phyloP scores from a whole-genome alignment of 2,329 filamentous ascomycete species.

The Pseudogymnoascus sp. region DNA sequence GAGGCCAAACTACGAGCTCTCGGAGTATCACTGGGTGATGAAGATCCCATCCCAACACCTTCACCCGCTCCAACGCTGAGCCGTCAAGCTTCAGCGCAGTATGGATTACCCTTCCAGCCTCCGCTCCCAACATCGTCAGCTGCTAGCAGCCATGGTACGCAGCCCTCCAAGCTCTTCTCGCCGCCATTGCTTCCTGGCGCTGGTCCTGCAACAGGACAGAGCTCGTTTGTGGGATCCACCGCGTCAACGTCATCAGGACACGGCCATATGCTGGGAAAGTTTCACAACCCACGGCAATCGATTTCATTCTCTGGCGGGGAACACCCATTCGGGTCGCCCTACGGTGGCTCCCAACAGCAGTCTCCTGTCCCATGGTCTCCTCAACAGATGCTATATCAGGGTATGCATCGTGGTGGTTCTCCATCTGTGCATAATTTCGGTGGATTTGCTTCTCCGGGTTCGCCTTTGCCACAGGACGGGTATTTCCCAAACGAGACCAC shows the following conservation, averaged over 20 bases:
- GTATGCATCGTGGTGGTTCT: constrained; percentile 51
- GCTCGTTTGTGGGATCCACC: constrained; percentile 56
- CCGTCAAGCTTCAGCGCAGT: constrained; percentile 64
- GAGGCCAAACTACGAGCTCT: constrained; percentile 90
- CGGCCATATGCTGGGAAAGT: constrained; percentile 46
- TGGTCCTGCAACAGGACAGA: constrained; percentile 53
- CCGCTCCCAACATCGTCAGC: constrained; percentile 74
- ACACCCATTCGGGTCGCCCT: constrained; percentile 55
- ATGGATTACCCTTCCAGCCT: constrained; percentile 75
- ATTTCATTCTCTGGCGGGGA: constrained; percentile 57
- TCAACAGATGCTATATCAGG: constrained; percentile 47
- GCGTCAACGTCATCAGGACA: constrained; percentile 68
- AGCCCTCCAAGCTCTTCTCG: constrained; percentile 49
- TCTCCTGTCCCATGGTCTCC: constrained; percentile 53
- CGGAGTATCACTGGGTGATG: constrained; percentile 73
- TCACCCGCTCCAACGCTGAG: constrained; percentile 61
- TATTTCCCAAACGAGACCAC: constrained; percentile 24
- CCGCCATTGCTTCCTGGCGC: constrained; percentile 51
- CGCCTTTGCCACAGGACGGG: constrained; percentile 46
- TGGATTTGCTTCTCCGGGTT: constrained; percentile 55
- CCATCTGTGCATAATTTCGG: constrained; percentile 53
- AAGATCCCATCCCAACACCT: constrained; percentile 57
- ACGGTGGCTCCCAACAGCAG: constrained; percentile 57
- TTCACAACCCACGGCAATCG: constrained; percentile 61
- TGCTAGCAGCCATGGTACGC: constrained; percentile 56